Evolutionary conservation across 2,329 filamentous ascomycete genomes (phyloP), one percentile per base, ranked within the genome.

Genomic region (Colletotrichum liaoningense): DNA sequence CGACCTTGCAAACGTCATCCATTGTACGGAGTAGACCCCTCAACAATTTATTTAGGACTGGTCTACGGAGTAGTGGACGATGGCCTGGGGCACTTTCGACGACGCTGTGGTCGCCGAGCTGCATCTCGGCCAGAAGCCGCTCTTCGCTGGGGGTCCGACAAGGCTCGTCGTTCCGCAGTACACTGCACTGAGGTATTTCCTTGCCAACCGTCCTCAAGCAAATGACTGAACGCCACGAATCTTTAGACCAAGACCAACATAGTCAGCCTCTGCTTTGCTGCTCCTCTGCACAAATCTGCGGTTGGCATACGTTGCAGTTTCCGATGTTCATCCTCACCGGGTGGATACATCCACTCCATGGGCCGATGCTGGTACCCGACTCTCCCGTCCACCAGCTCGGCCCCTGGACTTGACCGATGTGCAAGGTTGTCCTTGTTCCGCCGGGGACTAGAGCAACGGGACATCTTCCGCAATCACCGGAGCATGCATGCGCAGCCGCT

Each of bases 361-460:
- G 67, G 67, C 67, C 56, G 60, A 73, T 66, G 71, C 67, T 71
- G 49, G 35, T 49, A 63, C 62, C 67, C 60, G 56, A 49, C 24
- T 73, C 11, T 70, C 59, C 66, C 60, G 56, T 38, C 69, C 54
- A 59, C 59, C 67, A 49, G 19, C 42, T 49, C 67, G 55, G 54
- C 67, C 67, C 59, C 42, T 52, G 63, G 42, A 33, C 66, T 63
- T 64, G 35, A 67, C 71, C 72, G 71, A 67, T 56, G 63, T 67
- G 67, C 73, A 75, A 67, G 73, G 71, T 62, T 74, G 42, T 42
- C 63, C 68, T 72, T 67, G 68, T 56, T 58, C 38, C 63, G 72
- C 35, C 49, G 52, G 59, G 30, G 30, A 33, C 63, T 72, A 56
- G 57, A 49, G 62, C 56, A 35, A 72, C 63, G 72, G 72, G 63